Percentiles rank a stretch among this genome's conserved stretches.
phyloP scores from a whole-genome alignment of 768 basidiomycete species.

The Leccinum variicolor region DNA sequence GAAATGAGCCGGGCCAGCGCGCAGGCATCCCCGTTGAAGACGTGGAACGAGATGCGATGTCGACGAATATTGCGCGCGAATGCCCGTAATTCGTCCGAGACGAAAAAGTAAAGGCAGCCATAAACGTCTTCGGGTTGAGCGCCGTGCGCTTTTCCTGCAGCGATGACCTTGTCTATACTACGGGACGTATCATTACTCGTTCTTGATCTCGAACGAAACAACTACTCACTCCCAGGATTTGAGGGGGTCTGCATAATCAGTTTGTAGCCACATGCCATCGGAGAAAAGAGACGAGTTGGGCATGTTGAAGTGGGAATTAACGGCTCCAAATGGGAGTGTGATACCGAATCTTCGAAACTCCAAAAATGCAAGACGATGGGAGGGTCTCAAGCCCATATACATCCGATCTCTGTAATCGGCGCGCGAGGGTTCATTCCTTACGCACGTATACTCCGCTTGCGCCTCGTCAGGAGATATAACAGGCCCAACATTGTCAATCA shows the following conservation, averaged over 20 bases:
- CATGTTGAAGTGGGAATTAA: slow-evolving; percentile 37
- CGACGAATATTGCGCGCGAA: slow-evolving; percentile 37
- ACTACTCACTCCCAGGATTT: slow-evolving; percentile 46
- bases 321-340: slow-evolving; percentile 47
- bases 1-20: slow-evolving; percentile 38
- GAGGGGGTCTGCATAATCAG: slow-evolving; percentile 42
- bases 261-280: slow-evolving; percentile 43
- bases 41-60: slow-evolving; percentile 32
- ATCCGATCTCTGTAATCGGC: slow-evolving; percentile 42
- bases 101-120: slow-evolving; percentile 48
- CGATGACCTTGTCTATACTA: slow-evolving; percentile 40
- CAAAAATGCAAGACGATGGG: slow-evolving; percentile 42
- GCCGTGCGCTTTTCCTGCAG: slow-evolving; percentile 38
- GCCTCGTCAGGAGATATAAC: slow-evolving; percentile 20
- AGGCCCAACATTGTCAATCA: slow-evolving; percentile 14
- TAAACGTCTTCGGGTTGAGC: slow-evolving; percentile 42
- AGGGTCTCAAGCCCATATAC: slow-evolving; percentile 38
- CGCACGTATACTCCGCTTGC: slow-evolving; percentile 31
- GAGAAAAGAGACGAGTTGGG: slow-evolving; percentile 47
- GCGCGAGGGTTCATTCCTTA: slow-evolving; percentile 34
- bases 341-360: slow-evolving; percentile 40
- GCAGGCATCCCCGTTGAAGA: slow-evolving; percentile 38
- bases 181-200: slow-evolving; percentile 1
- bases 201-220: neutral
- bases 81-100: slow-evolving; percentile 37